Conservation (phyloP, 495 filamentous ascomycete species). For the Penicillium parvum region DNA sequence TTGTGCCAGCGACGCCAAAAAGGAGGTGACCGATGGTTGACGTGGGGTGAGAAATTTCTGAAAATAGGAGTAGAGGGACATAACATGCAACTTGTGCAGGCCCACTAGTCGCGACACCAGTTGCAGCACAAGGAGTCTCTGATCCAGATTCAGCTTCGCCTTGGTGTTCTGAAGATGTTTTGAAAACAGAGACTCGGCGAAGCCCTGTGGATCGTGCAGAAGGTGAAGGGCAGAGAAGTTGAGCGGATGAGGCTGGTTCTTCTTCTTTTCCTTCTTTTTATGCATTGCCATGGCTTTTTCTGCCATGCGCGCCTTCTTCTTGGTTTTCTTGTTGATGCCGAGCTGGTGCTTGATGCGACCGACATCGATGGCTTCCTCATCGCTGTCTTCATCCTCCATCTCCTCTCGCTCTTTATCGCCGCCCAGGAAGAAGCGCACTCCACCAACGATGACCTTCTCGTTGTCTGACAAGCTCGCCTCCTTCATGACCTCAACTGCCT, state of each 20-base stretch:
- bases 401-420: slow-evolving; percentile 94
- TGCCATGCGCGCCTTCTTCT: slow-evolving; percentile 73
- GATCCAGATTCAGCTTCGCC: slow-evolving; percentile 83
- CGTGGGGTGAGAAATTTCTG: slow-evolving; percentile 81
- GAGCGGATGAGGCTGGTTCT: slow-evolving; percentile 75
- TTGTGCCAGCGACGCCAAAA: slow-evolving; percentile 89
- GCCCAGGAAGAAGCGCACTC: slow-evolving; percentile 90
- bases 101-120: slow-evolving; percentile 87
- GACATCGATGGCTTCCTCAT: slow-evolving; percentile 73
- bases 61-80: slow-evolving; percentile 83
- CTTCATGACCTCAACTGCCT: slow-evolving; percentile 92
- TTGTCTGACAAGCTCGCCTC: slow-evolving; percentile 78
- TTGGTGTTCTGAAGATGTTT: slow-evolving; percentile 87
- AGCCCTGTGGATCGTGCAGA: slow-evolving; percentile 91
- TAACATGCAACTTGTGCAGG: slow-evolving; percentile 82
- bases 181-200: slow-evolving; percentile 83
- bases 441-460: slow-evolving; percentile 82
- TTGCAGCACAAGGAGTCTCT: slow-evolving; percentile 82
- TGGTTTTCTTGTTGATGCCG: slow-evolving; percentile 92
- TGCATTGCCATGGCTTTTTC: slow-evolving; percentile 68
- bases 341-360: slow-evolving; percentile 76
- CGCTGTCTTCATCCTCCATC: slow-evolving; percentile 80
- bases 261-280: slow-evolving; percentile 81
- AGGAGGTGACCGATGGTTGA: slow-evolving; percentile 89
- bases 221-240: slow-evolving; percentile 99